A percentile compares a stretch with the other conserved stretches of the same genome.
phyloP scores from a whole-genome alignment of 192 early-diverging fungal species.

The Coemansia sp. region DNA sequence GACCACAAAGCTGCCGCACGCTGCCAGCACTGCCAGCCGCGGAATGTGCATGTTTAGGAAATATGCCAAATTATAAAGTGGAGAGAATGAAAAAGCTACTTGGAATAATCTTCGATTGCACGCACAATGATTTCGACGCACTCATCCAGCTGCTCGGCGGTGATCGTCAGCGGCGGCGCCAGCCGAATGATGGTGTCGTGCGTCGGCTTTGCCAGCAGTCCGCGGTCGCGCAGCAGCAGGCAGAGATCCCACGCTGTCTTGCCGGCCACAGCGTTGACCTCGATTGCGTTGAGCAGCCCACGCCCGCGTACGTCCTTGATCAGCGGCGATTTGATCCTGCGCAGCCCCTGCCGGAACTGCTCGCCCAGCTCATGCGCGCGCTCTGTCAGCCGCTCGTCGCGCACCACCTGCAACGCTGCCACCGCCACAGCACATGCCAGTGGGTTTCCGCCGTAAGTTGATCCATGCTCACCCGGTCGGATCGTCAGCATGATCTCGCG shows the following conservation, averaged over 20 bases:
- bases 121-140: constrained; percentile 78
- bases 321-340: constrained; percentile 75
- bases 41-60: constrained; percentile 13
- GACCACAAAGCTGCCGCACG: constrained; percentile 8
- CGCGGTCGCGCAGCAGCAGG: constrained; percentile 86
- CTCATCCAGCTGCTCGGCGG: constrained; percentile 81
- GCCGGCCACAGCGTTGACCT: constrained; percentile 81
- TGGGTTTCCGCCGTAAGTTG: constrained; percentile 97
- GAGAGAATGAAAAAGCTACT: constrained; percentile 6
- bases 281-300: constrained; percentile 94
- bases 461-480: constrained; percentile 92
- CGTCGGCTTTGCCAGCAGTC: constrained; percentile 96
- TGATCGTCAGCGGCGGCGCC: constrained; percentile 93
- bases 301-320: constrained; percentile 82
- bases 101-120: constrained; percentile 66
- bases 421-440: constrained; percentile 92
- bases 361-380: constrained; percentile 74
- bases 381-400: constrained; percentile 89
- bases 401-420: constrained; percentile 90
- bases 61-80: not conserved
- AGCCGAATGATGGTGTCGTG: constrained; percentile 98
- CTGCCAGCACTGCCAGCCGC: constrained; percentile 11
- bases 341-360: constrained; percentile 78
- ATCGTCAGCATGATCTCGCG: constrained; percentile 80
- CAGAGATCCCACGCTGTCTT: constrained; percentile 99